Evolutionary conservation across 2,329 filamentous ascomycete genomes (phyloP), one percentile per base, ranked within the genome.

Genomic region (Chrysoporthe austroafricana): DNA sequence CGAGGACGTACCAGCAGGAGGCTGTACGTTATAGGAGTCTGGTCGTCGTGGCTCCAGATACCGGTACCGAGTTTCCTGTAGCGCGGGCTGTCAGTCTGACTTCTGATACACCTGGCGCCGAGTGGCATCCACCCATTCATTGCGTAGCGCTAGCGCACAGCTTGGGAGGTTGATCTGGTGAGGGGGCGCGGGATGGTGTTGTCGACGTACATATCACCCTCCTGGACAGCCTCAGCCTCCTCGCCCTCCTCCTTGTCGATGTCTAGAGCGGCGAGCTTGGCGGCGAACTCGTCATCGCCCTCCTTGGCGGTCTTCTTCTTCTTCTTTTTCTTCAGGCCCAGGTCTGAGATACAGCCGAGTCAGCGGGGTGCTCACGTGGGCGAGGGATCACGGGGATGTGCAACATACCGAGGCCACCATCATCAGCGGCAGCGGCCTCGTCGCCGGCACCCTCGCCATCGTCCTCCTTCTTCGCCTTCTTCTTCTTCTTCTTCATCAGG

Each of bases 41-140:
- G 89, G 79, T 91, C 88, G 76, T 94, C 89, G 84, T 97, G 94
- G 72, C 86, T 83, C 93, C 93, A 97, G 82, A 97, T 92, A 70
- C 94, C 94, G 56, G 93, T 97, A 73, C 94, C 94, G 50, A 57
- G 42, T 36, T 70, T 67, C 68, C 68, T 70, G n/a, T 43, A 36
- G n/a, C 7, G 8, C 11, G 7, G 14, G 1, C 21, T n/a, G 59
- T 70, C 48, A 70, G 54, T 36, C 39, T 34, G 43, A 32, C 16
- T 32, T 13, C 59, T n/a, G 4, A 44, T 16, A 60, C 11, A 42
- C 6, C 32, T 57, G 34, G 16, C 18, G 34, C 56, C 21, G 11
- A 13, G 18, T 11, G 56, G 32, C 39, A 34, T 18, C 18, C 32
- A 16, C 14, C 36, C 54, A 5, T 18, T 34, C 18, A 59, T 14